Conservation (phyloP, 2,329 filamentous ascomycete genomes). For the Penicillium vulpinum region DNA sequence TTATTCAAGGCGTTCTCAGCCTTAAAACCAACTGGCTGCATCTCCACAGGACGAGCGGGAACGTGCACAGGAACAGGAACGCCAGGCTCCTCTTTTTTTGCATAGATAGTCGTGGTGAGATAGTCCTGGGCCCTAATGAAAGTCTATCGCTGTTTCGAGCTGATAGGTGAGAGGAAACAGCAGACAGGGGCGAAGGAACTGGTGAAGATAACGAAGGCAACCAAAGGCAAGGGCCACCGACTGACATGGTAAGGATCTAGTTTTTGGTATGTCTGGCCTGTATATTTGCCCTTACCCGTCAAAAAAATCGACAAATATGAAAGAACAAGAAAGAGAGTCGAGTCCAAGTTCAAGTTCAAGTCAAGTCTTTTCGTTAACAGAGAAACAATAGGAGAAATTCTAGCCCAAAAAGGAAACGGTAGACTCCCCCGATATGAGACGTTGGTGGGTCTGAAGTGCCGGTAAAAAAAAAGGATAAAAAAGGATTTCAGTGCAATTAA, state of each 20-base stretch:
- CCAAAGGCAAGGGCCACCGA: constrained; percentile 40
- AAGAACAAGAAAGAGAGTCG: neutral
- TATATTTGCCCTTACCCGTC: constrained; percentile 6
- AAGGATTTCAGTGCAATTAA: constrained; percentile 27
- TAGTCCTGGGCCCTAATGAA: constrained; percentile 22
- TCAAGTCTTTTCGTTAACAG: neutral
- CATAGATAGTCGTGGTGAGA: constrained; percentile 22
- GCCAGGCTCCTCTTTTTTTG: constrained; percentile 24
- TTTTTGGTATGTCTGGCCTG: constrained; percentile 2
- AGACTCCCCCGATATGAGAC: constrained; percentile 24
- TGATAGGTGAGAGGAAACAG: constrained; percentile 31
- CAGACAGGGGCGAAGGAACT: constrained; percentile 31
- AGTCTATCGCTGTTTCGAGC: constrained; percentile 29
- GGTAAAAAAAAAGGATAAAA: constrained; percentile 19
- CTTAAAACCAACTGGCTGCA: constrained; percentile 28
- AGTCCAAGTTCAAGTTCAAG: too few relatives aligned
- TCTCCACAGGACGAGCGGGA: constrained; percentile 19
- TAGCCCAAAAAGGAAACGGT: constrained; percentile 11
- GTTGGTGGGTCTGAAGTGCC: constrained; percentile 32
- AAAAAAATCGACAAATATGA: constrained; percentile 3
- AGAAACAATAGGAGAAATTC: constrained; percentile 6
- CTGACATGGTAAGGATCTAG: constrained; percentile 35
- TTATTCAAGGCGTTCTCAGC: constrained; percentile 32
- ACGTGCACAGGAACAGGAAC: constrained; percentile 10
- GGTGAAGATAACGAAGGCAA: constrained; percentile 35